Conservation (phyloP, 225 moss, liverwort and hornwort species). For the Polytrichum commune region DNA sequence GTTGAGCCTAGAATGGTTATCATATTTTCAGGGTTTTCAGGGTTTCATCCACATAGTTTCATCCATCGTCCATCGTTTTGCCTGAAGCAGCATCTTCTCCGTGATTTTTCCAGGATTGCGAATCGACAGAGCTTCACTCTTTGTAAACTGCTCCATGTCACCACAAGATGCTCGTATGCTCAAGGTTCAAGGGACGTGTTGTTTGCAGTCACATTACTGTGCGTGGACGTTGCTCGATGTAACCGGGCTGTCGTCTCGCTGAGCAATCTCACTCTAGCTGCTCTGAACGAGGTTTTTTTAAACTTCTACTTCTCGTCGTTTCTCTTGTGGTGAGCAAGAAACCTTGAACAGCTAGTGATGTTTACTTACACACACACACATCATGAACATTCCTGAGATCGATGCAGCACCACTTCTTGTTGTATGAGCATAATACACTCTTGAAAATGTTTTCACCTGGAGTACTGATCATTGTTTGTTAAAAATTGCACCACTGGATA, state of each 20-base stretch:
- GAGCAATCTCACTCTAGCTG: neutral
- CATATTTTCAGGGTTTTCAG: no score
- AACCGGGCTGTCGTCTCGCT: neutral
- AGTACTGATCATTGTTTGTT: neutral
- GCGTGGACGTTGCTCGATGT: neutral
- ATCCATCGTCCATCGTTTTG: no score
- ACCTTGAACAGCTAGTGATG: neutral
- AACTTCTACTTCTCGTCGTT: neutral
- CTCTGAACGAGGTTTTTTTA: neutral
- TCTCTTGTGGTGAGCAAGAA: neutral
- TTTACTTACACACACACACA: neutral
- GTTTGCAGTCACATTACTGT: neutral
- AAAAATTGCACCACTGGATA: neutral
- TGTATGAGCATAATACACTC: neutral
- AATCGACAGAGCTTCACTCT: no score
- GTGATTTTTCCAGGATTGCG: no score
- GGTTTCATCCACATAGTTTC: no score
- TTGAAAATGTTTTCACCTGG: neutral
- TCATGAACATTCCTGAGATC: neutral
- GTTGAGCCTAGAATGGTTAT: no score
- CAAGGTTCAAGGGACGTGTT: neutral
- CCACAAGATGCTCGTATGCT: neutral
- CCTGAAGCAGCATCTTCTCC: no score
- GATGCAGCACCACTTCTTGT: neutral
- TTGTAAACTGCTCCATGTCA: neutral